phyloP scores from a whole-genome alignment of 1,139 yeast genomes.

The Candida tetrigidarum region DNA sequence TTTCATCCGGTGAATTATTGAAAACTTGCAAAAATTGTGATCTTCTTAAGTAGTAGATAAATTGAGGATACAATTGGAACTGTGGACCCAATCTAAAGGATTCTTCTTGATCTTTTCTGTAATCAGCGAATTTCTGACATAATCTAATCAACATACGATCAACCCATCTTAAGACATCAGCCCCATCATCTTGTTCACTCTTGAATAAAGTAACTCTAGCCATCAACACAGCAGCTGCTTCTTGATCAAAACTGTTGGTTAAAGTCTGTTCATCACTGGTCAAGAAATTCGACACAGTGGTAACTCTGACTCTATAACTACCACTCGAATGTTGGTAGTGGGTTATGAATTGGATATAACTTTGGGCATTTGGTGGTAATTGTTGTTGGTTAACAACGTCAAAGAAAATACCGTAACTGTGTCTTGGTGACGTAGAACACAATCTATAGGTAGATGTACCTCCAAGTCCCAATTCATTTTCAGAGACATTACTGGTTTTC shows the following conservation, averaged over 20 bases:
- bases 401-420: constrained; percentile 85
- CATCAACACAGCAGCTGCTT: constrained; percentile 97
- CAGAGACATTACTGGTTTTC: constrained; percentile 76
- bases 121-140: constrained; percentile 56
- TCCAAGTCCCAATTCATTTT: constrained; percentile 92
- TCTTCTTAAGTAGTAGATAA: constrained; percentile 93
- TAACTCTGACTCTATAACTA: constrained; percentile 85
- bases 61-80: constrained; percentile 78
- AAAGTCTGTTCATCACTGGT: constrained; percentile 53
- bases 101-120: constrained; percentile 51
- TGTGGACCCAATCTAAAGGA: constrained; percentile 52
- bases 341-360: constrained; percentile 71
- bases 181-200: constrained; percentile 71
- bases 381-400: constrained; percentile 70
- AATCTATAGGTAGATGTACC: constrained; percentile 88
- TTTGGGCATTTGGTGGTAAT: constrained; percentile 54
- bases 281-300: constrained; percentile 77
- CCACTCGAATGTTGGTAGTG: constrained; percentile 83
- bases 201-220: constrained; percentile 92
- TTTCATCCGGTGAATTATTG: constrained; percentile 98
- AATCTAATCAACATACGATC: constrained; percentile 55
- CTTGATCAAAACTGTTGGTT: constrained; percentile 89
- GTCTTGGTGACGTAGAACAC: constrained; percentile 83
- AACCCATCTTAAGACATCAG: constrained; percentile 56
- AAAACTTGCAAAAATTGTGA: constrained; percentile 96